These are phyloP conservation scores for Lolium multiflorum DNA, from an alignment of 176 grass and related monocot genomes.

Conservation along the genomic window DNA sequence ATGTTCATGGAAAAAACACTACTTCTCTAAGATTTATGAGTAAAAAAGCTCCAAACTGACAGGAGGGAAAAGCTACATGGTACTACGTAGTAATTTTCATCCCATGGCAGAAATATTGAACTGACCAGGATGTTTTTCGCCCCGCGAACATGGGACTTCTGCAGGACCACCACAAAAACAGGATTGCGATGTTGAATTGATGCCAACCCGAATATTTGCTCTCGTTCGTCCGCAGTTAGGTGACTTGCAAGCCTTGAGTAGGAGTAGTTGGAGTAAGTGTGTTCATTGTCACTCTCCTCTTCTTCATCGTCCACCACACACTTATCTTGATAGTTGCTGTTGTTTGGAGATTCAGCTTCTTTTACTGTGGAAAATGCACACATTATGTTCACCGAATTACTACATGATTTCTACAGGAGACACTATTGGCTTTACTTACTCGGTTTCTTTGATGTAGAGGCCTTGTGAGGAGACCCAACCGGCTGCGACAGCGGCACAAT, in stretches of 20 bases:
- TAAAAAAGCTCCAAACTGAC: background rate
- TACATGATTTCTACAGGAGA: background rate
- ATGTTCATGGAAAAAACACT: background rate
- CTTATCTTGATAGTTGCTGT: background rate
- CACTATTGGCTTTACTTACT: background rate
- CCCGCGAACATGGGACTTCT: conserved; percentile 19
- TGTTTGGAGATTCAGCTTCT: conserved; percentile 28
- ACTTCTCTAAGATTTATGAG: background rate
- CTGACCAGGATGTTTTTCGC: conserved; percentile 48
- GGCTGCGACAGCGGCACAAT: background rate
- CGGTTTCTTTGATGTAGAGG: conserved; percentile 29
- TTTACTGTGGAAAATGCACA: conserved; percentile 18
- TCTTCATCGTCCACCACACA: background rate
- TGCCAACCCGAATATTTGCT: conserved; percentile 38
- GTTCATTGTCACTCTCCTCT: conserved; percentile 10
- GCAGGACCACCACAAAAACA: conserved; percentile 39
- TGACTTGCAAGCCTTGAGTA: conserved; percentile 34
- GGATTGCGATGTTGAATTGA: conserved; percentile 47
- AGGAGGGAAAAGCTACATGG: background rate
- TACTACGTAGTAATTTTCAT: background rate
- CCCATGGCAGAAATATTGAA: background rate
- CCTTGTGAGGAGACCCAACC: background rate
- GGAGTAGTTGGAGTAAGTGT: background rate
- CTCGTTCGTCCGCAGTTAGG: conserved; percentile 21
- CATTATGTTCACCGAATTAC: background rate